These are phyloP conservation scores for Lipomyces sp. DNA, from an alignment of 805 yeast genomes.

Conservation along the genomic window DNA sequence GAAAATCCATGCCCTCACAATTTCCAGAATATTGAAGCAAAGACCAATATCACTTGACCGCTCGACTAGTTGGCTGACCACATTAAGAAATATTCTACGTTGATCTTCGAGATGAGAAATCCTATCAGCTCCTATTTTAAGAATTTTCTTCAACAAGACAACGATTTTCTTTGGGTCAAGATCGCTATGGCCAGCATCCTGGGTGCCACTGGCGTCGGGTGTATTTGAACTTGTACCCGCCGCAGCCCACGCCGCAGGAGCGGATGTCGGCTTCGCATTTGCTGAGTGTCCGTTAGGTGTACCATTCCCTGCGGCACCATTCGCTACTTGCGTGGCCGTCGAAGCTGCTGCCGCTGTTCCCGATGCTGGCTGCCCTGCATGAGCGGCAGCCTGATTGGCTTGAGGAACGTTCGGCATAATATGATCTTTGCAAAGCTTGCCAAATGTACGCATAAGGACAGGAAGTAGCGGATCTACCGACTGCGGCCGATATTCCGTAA, in stretches of 20 bases:
- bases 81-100: slow-evolving; percentile 81
- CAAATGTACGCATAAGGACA: slow-evolving; percentile 80
- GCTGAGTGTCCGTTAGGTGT: slow-evolving; percentile 14
- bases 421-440: slow-evolving; percentile 88
- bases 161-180: slow-evolving; percentile 82
- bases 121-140: slow-evolving; percentile 77
- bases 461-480: slow-evolving; percentile 77
- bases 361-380: slow-evolving; percentile 28
- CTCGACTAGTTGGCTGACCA: slow-evolving; percentile 88
- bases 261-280: slow-evolving; percentile 32
- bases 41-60: slow-evolving; percentile 79
- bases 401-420: slow-evolving; percentile 62
- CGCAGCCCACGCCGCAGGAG: slow-evolving; percentile 17
- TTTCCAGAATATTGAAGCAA: slow-evolving; percentile 70
- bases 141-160: slow-evolving; percentile 70
- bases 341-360: slow-evolving; percentile 19
- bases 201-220: slow-evolving; percentile 13
- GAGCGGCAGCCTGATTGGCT: slow-evolving; percentile 41
- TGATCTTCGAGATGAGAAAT: slow-evolving; percentile 91
- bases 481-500: slow-evolving; percentile 74
- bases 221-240: slow-evolving; percentile 7
- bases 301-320: slow-evolving; percentile 18
- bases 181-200: slow-evolving; percentile 48
- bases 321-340: slow-evolving; percentile 16
- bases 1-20: slow-evolving; percentile 90